Conservation (phyloP, 306 rosid species). For the Sphenostylis stenocarpa region DNA sequence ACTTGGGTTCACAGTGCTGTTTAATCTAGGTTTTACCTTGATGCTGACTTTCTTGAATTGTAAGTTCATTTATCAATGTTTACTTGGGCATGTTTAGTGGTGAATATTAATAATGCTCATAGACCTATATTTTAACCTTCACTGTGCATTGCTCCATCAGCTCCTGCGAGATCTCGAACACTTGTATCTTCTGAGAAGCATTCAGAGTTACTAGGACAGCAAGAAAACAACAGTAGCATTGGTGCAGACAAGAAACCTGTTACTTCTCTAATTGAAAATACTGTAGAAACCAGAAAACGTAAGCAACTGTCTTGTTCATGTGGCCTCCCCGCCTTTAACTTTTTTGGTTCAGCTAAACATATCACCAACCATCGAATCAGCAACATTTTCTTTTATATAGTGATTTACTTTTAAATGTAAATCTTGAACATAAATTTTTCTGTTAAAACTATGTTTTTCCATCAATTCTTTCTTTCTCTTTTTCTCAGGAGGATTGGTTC, state of each 20-base stretch:
- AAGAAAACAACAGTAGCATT: conserved; percentile 15
- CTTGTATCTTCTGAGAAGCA: conserved; percentile 42
- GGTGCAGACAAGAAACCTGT: conserved; percentile 16
- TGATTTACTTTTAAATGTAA: not conserved
- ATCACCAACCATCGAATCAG: not conserved
- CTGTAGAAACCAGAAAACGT: conserved; percentile 27
- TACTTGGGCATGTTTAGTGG: conserved; percentile 10
- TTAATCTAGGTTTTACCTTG: conserved; percentile 50
- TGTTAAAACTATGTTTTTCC: not conserved
- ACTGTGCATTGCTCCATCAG: conserved; percentile 35
- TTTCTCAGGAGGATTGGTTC: conserved; percentile 41
- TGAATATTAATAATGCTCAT: not conserved
- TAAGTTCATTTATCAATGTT: conserved; percentile 22
- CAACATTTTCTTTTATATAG: not conserved
- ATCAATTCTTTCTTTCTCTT: not conserved
- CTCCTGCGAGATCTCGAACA: conserved; percentile 50
- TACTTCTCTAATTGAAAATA: conserved; percentile 1
- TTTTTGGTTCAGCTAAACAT: not conserved
- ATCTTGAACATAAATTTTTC: not conserved
- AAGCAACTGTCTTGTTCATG: not conserved
- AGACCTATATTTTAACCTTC: conserved; percentile 2
- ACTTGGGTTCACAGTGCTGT: conserved; percentile 46
- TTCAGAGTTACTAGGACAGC: conserved; percentile 40
- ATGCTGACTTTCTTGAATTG: conserved; percentile 44
- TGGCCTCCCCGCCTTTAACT: not conserved